Conservation (phyloP, 495 filamentous ascomycete species). For the Letharia columbiana region DNA sequence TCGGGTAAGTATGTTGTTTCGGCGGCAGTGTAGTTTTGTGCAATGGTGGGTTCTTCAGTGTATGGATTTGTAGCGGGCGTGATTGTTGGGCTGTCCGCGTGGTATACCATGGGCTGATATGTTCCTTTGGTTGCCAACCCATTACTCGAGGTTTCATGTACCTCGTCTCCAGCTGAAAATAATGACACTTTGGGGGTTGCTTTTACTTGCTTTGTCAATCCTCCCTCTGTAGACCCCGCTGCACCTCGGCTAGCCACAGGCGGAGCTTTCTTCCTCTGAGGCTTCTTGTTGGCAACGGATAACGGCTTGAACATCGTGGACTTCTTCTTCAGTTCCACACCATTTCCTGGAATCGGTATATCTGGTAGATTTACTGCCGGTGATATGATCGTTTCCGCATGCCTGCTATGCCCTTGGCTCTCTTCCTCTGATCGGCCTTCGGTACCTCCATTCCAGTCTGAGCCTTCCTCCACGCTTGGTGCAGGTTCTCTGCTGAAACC, state of each 20-base stretch:
- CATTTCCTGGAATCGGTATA: conserved; percentile 39
- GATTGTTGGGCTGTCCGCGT: conserved; percentile 21
- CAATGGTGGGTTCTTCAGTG: not conserved
- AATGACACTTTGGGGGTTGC: conserved; percentile 51
- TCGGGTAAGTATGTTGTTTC: not conserved
- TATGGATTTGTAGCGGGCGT: conserved; percentile 8
- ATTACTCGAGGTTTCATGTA: conserved; percentile 17
- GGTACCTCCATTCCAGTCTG: conserved; percentile 13
- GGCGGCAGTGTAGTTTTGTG: not conserved
- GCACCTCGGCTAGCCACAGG: conserved; percentile 12
- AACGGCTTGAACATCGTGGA: conserved; percentile 82
- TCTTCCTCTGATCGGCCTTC: not conserved
- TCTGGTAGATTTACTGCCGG: too few relatives aligned
- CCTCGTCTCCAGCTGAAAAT: conserved; percentile 46
- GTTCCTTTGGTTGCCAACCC: conserved; percentile 22
- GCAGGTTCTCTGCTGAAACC: conserved; percentile 58
- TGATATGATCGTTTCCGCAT: too few relatives aligned
- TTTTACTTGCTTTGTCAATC: conserved; percentile 14
- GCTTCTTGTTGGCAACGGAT: conserved; percentile 68
- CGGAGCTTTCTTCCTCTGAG: conserved; percentile 49
- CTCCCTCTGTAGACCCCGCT: conserved; percentile 11
- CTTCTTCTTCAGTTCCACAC: conserved; percentile 64
- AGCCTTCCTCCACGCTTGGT: not conserved
- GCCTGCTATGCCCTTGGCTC: not conserved
- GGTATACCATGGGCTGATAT: conserved; percentile 48